A percentile compares a stretch with the other conserved stretches of the same genome.
Conservation (phyloP, 2,329 filamentous ascomycete species). For the Curvularia sp. region DNA sequence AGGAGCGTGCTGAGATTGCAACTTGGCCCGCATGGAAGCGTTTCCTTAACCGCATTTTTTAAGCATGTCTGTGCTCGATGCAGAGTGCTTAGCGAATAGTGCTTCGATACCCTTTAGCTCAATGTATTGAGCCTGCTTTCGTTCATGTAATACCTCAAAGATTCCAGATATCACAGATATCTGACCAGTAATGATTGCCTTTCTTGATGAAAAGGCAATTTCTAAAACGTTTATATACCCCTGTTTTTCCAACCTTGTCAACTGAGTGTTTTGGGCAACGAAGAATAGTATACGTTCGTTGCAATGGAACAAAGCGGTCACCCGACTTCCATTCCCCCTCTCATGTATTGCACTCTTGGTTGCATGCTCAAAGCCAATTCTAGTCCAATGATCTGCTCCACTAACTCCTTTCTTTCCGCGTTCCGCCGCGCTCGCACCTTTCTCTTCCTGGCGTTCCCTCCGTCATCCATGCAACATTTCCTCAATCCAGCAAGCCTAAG, state of each 20-base stretch:
- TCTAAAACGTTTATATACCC: slow-evolving; percentile 13
- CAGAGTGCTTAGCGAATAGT: neutral
- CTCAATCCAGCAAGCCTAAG: neutral
- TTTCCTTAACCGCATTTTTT: slow-evolving; percentile 36
- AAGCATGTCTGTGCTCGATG: slow-evolving; percentile 12
- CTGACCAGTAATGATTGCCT: slow-evolving; percentile 6
- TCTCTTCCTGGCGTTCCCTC: neutral
- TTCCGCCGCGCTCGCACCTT: neutral
- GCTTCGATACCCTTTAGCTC: slow-evolving; percentile 2
- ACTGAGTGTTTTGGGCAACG: neutral
- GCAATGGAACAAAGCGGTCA: neutral
- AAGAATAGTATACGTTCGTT: neutral
- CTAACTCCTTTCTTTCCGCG: neutral
- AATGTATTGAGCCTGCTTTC: neutral
- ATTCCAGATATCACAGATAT: neutral
- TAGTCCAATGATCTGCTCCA: neutral
- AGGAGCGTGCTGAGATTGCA: slow-evolving; percentile 59
- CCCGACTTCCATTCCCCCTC: neutral
- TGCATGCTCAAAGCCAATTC: neutral
- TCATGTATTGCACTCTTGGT: neutral
- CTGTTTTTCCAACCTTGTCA: slow-evolving; percentile 9
- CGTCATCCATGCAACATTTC: neutral
- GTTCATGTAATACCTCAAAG: slow-evolving; percentile 4
- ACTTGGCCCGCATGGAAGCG: slow-evolving; percentile 61
- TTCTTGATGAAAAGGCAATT: neutral